Base-by-base conservation (phyloP, 2,329 filamentous ascomycete genomes). In the Aspergillus costaricaensis region DNA sequence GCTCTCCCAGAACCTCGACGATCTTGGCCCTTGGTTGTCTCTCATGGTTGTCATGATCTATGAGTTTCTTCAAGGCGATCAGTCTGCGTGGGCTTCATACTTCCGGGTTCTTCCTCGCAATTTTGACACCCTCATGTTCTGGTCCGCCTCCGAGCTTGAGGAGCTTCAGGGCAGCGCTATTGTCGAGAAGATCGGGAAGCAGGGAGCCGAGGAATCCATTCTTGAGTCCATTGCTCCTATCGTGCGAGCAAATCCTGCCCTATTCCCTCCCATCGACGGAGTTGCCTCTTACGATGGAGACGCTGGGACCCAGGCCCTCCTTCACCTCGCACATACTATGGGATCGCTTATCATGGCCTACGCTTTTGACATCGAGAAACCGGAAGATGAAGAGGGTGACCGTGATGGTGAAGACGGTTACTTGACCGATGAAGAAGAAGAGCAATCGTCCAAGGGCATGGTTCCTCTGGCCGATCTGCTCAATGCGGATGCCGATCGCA, bases 51-150 rank as follows among this genome's bases (percentile, higher is more conserved):
- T 90, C 62, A 87, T 96, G 84, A 85, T 96, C 54, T 91, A 91
- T 76, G 92, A 96, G 77, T 81, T 82, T 62, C 82, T 87, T 74
- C 73, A 79, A 53, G 80, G 87, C 75, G 53, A 79, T 68, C 62
- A 77, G 1, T 96, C 92, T 1, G 78, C 77, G 8, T 96, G 92
- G 92, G 85, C 86, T 65, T 82, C 87, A 0, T 96, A 96, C 75
- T 87, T 96, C 66, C 83, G 87, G 59, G 81, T 96, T 19, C 82
- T 96, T 5, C 92, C 92, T 2, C 72, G 73, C 56, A 70, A 78
- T 1, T 96, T 96, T 71, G 86, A 95, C 73, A 96, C 91, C 2
- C 84, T 94, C 65, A 96, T 97, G 90, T 96, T 93, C 78, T 97
- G 93, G 93, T 80, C 84, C 2, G 79, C 83, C 0, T 77, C 80